These are phyloP conservation scores for Solanum ossicruentum DNA, from an alignment of 257 asterid species.

Conservation along the genomic window DNA sequence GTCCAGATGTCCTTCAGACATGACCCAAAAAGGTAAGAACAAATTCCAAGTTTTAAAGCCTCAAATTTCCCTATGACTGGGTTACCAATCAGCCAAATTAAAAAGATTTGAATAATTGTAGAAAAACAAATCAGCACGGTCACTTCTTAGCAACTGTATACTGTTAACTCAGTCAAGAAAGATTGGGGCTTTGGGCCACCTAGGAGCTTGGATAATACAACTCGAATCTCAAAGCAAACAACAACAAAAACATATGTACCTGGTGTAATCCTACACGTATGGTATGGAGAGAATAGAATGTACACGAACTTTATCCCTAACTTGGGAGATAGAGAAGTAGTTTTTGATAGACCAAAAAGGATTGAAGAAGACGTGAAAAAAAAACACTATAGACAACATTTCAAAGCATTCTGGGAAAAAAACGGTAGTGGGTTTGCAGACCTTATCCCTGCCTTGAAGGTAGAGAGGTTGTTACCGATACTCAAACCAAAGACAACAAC, in stretches of 20 bases:
- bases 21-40: neutral
- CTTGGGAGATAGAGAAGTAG: neutral
- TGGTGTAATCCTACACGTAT: neutral
- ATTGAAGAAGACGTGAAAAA: neutral
- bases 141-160: neutral
- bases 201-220: neutral
- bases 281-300: neutral
- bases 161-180: neutral
- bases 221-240: neutral
- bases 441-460: neutral
- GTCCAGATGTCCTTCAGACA: neutral
- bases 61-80: neutral
- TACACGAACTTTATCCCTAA: neutral
- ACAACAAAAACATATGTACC: neutral
- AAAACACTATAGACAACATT: neutral
- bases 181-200: neutral
- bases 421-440: neutral
- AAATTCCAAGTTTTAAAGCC: neutral
- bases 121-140: neutral
- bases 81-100: neutral
- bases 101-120: neutral
- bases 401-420: neutral
- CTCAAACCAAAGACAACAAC: too few species aligned
- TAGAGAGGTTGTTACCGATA: neutral
- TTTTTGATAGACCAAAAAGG: neutral